phyloP scores from a whole-genome alignment of 1,284 basidiomycete species.

The Ganoderma multipileum region DNA sequence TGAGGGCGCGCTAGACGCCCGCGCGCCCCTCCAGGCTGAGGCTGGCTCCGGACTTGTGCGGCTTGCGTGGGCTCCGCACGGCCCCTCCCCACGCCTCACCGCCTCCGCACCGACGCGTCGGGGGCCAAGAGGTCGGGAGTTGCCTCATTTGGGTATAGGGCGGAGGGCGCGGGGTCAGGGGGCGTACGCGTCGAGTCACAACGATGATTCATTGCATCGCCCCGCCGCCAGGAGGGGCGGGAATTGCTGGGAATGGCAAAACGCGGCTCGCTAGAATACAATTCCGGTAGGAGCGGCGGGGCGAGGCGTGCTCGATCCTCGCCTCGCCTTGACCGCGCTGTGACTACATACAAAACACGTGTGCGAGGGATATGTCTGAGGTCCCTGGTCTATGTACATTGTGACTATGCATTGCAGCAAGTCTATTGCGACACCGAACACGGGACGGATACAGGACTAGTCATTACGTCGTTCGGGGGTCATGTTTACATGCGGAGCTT shows the following conservation, averaged over 20 bases:
- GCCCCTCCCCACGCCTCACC: background rate
- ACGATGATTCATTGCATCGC: background rate
- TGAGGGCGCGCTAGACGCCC: conserved; percentile 14
- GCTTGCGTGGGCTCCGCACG: conserved; percentile 3
- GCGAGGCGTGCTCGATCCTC: background rate
- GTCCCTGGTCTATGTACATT: background rate
- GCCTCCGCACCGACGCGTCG: background rate
- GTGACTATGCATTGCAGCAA: background rate
- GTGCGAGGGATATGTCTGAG: background rate
- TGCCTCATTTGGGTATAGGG: conserved; percentile 7
- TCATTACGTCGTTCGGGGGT: background rate
- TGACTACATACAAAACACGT: background rate
- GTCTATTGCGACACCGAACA: too few relatives aligned
- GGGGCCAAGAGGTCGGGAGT: conserved; percentile 14
- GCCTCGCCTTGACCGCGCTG: background rate
- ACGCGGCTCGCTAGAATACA: conserved; percentile 15
- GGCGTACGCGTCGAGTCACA: conserved; percentile 19
- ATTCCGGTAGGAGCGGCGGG: background rate
- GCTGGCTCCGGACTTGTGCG: background rate
- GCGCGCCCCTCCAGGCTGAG: conserved; percentile 1
- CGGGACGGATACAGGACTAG: background rate
- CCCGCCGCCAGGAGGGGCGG: background rate
- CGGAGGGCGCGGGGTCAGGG: conserved; percentile 13
- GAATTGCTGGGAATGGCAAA: background rate
- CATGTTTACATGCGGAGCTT: conserved; percentile 58